Percentiles rank a stretch among this genome's conserved stretches.
Evolutionary conservation across 352 stramenopile species (phyloP).

Genomic region (Pythium sp.): DNA sequence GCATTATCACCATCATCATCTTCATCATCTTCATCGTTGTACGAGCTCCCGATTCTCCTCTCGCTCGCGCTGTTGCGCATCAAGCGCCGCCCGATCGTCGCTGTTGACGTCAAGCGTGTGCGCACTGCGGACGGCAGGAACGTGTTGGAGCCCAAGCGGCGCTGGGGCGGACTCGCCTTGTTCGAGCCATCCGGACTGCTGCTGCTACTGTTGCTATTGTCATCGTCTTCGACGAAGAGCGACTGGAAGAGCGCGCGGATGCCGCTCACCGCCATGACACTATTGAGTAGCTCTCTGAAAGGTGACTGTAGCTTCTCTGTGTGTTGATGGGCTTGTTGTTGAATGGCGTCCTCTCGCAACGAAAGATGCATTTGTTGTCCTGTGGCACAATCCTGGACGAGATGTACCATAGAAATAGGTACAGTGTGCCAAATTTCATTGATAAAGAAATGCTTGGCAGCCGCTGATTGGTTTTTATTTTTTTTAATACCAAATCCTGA

Average conservation of each 20-base stretch:
- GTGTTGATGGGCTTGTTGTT: background rate
- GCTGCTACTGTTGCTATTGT: too few relatives aligned
- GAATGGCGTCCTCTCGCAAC: background rate
- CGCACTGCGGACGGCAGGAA: conserved; percentile 5
- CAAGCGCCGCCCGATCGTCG: background rate
- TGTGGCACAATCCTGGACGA: background rate
- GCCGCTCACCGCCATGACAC: conserved; percentile 5
- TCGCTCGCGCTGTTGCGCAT: conserved; percentile 2
- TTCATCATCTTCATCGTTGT: background rate
- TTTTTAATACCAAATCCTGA: background rate
- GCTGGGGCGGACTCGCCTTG: conserved; percentile 9
- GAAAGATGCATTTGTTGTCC: background rate
- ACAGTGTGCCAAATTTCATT: background rate
- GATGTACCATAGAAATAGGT: background rate
- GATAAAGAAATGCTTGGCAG: background rate
- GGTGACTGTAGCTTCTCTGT: background rate
- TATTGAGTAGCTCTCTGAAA: background rate
- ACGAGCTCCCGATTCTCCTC: background rate
- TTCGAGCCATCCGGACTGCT: background rate
- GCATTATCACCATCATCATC: background rate
- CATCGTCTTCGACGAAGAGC: conserved; percentile 8
- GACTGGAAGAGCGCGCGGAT: conserved; percentile 17
- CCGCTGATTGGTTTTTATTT: background rate
- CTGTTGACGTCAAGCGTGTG: background rate
- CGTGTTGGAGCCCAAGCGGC: conserved; percentile 9